A percentile compares a stretch with the other conserved stretches of the same genome.
Evolutionary conservation across 1,284 basidiomycete genomes (phyloP).

Genomic region (Sphaerobolus stellatus): DNA sequence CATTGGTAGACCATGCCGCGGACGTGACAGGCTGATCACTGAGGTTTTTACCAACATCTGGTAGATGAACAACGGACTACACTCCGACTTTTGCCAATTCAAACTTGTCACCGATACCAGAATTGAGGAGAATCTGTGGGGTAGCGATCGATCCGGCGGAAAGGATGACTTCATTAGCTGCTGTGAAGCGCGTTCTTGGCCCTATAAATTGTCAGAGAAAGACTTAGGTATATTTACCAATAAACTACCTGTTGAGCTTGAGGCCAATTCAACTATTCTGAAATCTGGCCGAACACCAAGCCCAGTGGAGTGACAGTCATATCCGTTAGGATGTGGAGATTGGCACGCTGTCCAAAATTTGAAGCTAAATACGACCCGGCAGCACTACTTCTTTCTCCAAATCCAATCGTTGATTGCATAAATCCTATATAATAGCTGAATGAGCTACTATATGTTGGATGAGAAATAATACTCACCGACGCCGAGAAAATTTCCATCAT

Average conservation of each 20-base stretch:
- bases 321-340: constrained; percentile 44
- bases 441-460: constrained; percentile 2
- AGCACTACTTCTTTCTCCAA: constrained; percentile 16
- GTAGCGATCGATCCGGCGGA: constrained; percentile 37
- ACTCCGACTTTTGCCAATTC: constrained; percentile 27
- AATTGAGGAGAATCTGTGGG: constrained; percentile 36
- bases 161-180: constrained; percentile 14
- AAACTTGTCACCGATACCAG: constrained; percentile 33
- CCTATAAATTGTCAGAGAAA: constrained; percentile 11
- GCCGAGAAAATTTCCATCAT: constrained; percentile 23
- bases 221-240: too few species aligned
- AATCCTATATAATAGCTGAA: constrained; percentile 15
- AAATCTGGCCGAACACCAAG: neutral
- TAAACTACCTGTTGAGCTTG: neutral
- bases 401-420: constrained; percentile 18
- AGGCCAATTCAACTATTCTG: neutral
- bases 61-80: constrained; percentile 21
- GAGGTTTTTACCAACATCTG: constrained; percentile 37
- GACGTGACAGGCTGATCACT: constrained; percentile 34
- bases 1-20: constrained; percentile 22
- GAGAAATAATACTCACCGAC: constrained; percentile 15
- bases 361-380: constrained; percentile 23
- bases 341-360: constrained; percentile 28
- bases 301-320: constrained; percentile 34
- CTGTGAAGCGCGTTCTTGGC: neutral